Evolutionary conservation across 352 stramenopile species (phyloP), one percentile per base, ranked within the genome.

Genomic region (Phytophthora ramorum): DNA sequence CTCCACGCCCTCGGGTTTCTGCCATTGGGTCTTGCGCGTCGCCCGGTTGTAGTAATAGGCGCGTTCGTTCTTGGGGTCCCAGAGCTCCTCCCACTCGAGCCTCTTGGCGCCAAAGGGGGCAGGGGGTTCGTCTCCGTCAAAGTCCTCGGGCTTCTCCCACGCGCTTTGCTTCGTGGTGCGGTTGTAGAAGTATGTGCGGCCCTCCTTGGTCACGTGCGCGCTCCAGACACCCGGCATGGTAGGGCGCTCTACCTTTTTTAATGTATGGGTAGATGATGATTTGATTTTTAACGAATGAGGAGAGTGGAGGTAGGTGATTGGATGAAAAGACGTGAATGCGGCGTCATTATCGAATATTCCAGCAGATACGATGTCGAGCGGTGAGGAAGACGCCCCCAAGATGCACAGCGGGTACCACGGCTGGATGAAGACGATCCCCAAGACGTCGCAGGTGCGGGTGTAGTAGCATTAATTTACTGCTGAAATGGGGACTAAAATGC

Each of bases 101-200:
- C 78, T 78, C 22, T 73, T 77, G 10, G 30, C 17, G 8, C 44
- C 38, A 14, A 51, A 17, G 40, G 59, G 41, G 9, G 26, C 46
- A 9, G 37, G 43, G 4, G 69, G 46, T 9, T 77, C 52, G 35
- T 91, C 81, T 35, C 71, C 77, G 65, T 94, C 85, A 66, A 93
- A 94, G 69, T 93, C 82, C 19, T 66, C 66, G 19, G 89, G 89
- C 51, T 91, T 89, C 57, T 95, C 87, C 89, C 89, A 96, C 62
- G 85, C 81, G 77, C 88, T 96, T 69, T 95, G 81, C 79, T 95
- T 93, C 9, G 87, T 95, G 53, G 58, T 78, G 60, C 84, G 84
- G 74, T 96, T 96, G 81, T 96, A 95, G 75, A 95, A 96, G 70
- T 96, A 96, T 57, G 82, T 81, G 16, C 83, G 80, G 22, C 89